phyloP scores from a whole-genome alignment of 2,329 filamentous ascomycete genomes.

The Chaetomiaceae sp. region DNA sequence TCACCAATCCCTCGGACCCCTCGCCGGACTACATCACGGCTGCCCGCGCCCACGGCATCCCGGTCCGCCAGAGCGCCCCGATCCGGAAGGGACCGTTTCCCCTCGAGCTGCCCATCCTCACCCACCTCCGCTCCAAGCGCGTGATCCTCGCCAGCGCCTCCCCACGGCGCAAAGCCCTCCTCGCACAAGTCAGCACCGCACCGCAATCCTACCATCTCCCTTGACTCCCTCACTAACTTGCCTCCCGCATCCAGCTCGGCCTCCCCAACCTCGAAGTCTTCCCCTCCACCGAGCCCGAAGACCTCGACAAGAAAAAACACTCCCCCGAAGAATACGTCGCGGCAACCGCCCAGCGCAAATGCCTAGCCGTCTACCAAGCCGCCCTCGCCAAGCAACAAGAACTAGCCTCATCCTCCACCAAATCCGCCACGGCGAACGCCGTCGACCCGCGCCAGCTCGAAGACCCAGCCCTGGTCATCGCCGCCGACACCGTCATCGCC shows the following conservation, averaged over 20 bases:
- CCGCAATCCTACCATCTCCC: neutral
- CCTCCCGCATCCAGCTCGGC: constrained; percentile 54
- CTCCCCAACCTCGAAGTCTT: constrained; percentile 77
- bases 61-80: constrained; percentile 34
- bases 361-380: constrained; percentile 61
- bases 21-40: constrained; percentile 44
- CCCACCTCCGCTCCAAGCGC: constrained; percentile 68
- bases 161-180: constrained; percentile 74
- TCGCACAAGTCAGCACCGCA: constrained; percentile 55
- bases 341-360: constrained; percentile 79
- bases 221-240: neutral
- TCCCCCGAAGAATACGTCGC: constrained; percentile 88
- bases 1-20: constrained; percentile 33
- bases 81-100: constrained; percentile 53
- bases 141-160: constrained; percentile 89
- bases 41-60: constrained; percentile 36
- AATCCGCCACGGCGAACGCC: constrained; percentile 20
- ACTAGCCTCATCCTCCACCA: neutral
- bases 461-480: constrained; percentile 80
- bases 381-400: constrained; percentile 38
- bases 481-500: constrained; percentile 88
- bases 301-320: constrained; percentile 70
- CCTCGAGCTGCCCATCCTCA: constrained; percentile 74
- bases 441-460: constrained; percentile 23
- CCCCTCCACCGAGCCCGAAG: constrained; percentile 77